Conservation (phyloP, 2,329 filamentous ascomycete species). For the Biscogniauxia mediterranea region DNA sequence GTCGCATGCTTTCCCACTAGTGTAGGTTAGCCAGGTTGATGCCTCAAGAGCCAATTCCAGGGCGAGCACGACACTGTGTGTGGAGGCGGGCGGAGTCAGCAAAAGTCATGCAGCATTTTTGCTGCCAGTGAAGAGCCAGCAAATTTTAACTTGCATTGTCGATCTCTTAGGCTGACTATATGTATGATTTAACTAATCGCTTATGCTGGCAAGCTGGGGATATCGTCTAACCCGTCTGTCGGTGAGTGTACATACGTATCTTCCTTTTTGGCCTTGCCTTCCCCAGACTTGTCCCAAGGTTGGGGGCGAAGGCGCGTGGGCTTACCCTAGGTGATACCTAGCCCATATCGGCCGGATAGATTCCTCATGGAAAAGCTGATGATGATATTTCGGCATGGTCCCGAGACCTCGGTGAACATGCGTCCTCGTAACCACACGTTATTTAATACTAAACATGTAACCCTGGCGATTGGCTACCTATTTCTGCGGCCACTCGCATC, state of each 20-base stretch:
- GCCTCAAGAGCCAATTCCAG: slow-evolving; percentile 13
- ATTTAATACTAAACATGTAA: too few species aligned
- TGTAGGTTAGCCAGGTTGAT: slow-evolving; percentile 3
- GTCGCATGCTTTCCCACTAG: slow-evolving; percentile 13
- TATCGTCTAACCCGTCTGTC: neutral
- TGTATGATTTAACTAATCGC: neutral
- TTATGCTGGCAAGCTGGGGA: neutral
- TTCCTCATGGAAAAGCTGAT: neutral
- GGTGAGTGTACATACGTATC: neutral
- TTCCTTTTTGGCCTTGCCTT: neutral
- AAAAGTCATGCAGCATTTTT: slow-evolving; percentile 24
- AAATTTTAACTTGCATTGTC: slow-evolving; percentile 21
- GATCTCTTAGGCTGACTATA: slow-evolving; percentile 16
- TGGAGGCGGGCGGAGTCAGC: slow-evolving; percentile 23
- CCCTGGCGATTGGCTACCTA: neutral
- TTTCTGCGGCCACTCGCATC: slow-evolving; percentile 8
- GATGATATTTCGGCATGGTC: neutral
- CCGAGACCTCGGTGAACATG: neutral
- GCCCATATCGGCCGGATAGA: neutral
- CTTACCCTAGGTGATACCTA: too few species aligned
- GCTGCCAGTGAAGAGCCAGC: slow-evolving; percentile 18
- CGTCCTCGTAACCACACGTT: too few species aligned
- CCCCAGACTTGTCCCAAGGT: neutral
- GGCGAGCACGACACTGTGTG: slow-evolving; percentile 17
- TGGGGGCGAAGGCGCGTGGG: neutral